Conservation (phyloP, 164 flowering plant species). For the Sedum album region DNA sequence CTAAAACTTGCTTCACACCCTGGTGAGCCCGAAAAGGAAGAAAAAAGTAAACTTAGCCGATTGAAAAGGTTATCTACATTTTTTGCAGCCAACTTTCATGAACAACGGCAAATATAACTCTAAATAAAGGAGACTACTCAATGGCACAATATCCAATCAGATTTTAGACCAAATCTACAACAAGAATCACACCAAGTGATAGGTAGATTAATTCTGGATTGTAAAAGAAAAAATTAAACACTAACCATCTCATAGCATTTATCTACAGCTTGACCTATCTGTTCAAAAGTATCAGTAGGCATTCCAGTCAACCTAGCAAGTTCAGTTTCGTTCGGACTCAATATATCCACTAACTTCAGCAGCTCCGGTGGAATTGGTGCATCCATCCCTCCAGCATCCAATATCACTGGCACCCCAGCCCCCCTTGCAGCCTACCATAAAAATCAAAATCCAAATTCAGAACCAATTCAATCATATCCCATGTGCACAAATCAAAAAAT, state of each 20-base stretch:
- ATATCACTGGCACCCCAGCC: conserved; percentile 75
- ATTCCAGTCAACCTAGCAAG: conserved; percentile 71
- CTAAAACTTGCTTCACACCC: conserved; percentile 86
- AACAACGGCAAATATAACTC: background rate
- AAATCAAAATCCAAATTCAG: background rate
- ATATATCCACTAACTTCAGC: conserved; percentile 52
- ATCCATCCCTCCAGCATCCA: conserved; percentile 95
- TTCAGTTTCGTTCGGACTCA: conserved; percentile 94
- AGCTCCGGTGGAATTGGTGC: conserved; percentile 64
- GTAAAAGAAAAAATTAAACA: background rate
- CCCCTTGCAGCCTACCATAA: conserved; percentile 58
- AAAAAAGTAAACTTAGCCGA: background rate
- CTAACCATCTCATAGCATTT: conserved; percentile 79
- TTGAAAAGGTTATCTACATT: too few species aligned
- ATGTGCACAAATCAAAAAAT: background rate
- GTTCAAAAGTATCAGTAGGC: conserved; percentile 75
- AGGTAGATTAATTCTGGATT: background rate
- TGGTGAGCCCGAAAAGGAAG: conserved; percentile 26
- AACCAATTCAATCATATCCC: background rate
- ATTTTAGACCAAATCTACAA: background rate
- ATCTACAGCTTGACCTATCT: conserved; percentile 54
- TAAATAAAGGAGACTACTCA: background rate
- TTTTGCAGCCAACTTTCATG: background rate
- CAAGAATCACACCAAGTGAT: background rate
- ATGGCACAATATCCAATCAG: background rate